These are phyloP conservation scores for Leishmania braziliensis DNA, from an alignment of 208 protist genomes.

Conservation along the genomic window DNA sequence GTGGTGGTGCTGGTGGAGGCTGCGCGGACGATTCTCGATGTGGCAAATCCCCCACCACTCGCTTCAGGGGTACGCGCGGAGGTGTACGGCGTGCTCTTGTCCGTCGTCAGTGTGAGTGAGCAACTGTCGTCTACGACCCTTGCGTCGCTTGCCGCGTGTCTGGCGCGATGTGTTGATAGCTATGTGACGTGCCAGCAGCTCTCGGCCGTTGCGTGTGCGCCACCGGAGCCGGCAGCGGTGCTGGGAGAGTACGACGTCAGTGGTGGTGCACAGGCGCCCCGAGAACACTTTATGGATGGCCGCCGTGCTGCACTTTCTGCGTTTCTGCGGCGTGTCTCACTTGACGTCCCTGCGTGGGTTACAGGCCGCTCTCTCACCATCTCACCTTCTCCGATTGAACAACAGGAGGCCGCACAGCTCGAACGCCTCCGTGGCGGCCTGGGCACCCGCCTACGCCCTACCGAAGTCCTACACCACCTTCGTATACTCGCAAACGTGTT, in stretches of 20 bases:
- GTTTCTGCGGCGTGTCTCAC: not conserved
- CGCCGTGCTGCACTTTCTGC: not conserved
- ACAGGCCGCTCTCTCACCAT: not conserved
- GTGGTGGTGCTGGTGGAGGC: conserved; percentile 40
- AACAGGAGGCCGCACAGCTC: conserved; percentile 14
- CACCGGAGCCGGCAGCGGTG: not conserved
- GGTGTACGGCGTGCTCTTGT: conserved; percentile 51
- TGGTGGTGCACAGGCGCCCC: not conserved
- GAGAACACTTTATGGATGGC: not conserved
- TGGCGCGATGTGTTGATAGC: conserved; percentile 53
- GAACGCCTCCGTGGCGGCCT: conserved; percentile 28
- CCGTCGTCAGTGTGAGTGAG: conserved; percentile 52
- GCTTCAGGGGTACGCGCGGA: conserved; percentile 22
- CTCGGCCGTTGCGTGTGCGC: not conserved
- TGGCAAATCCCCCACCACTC: conserved; percentile 20
- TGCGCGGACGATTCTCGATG: conserved; percentile 32
- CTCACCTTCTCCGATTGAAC: conserved; percentile 10
- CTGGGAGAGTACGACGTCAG: not conserved
- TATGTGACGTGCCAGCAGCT: conserved; percentile 32
- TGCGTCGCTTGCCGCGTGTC: conserved; percentile 42
- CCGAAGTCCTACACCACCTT: conserved; percentile 49
- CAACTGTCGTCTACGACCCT: conserved; percentile 47
- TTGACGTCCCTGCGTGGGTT: too few species aligned
- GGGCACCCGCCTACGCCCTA: conserved; percentile 29
- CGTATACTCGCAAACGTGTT: conserved; percentile 48